Percentiles rank a stretch among this genome's conserved stretches.
phyloP scores from a whole-genome alignment of 768 basidiomycete genomes.

The Pleurotus platypus region DNA sequence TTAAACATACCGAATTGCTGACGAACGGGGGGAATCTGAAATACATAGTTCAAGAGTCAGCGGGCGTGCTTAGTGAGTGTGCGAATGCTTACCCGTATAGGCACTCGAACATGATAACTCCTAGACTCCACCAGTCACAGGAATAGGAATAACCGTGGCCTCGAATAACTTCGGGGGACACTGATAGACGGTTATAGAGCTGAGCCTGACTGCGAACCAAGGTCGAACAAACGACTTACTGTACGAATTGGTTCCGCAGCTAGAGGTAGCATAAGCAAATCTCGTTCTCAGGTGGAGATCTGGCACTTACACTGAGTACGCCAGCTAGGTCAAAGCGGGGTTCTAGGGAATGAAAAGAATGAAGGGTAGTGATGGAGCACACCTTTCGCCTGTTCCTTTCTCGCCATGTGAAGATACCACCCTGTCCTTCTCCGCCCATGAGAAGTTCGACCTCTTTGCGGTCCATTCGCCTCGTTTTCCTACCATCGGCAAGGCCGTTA shows the following conservation, averaged over 20 bases:
- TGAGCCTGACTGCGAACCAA: constrained; percentile 15
- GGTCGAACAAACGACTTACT: constrained; percentile 47
- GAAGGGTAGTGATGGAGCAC: constrained; percentile 13
- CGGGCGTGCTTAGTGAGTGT: constrained; percentile 11
- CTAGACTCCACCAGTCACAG: constrained; percentile 98
- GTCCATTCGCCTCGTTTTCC: constrained; percentile 75
- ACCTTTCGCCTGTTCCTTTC: constrained; percentile 93
- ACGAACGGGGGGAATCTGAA: constrained; percentile 91
- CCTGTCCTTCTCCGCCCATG: constrained; percentile 81
- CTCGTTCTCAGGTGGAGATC: constrained; percentile 11
- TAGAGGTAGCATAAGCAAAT: constrained; percentile 23
- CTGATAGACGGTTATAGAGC: constrained; percentile 30
- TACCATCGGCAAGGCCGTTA: constrained; percentile 59
- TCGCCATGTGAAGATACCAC: constrained; percentile 91
- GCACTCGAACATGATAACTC: constrained; percentile 95
- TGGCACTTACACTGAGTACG: constrained; percentile 78
- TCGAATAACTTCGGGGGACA: constrained; percentile 89
- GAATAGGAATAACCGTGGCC: constrained; percentile 91
- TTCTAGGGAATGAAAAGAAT: constrained; percentile 16
- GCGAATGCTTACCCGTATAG: constrained; percentile 71
- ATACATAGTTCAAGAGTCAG: constrained; percentile 8
- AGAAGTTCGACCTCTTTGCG: constrained; percentile 78
- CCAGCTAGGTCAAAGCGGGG: constrained; percentile 46
- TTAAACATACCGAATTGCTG: constrained; percentile 74
- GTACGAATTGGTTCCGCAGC: constrained; percentile 84